Evolutionary conservation across 176 grass and related monocot genomes (phyloP).

Genomic region (Rhipidocladum racemiflorum): DNA sequence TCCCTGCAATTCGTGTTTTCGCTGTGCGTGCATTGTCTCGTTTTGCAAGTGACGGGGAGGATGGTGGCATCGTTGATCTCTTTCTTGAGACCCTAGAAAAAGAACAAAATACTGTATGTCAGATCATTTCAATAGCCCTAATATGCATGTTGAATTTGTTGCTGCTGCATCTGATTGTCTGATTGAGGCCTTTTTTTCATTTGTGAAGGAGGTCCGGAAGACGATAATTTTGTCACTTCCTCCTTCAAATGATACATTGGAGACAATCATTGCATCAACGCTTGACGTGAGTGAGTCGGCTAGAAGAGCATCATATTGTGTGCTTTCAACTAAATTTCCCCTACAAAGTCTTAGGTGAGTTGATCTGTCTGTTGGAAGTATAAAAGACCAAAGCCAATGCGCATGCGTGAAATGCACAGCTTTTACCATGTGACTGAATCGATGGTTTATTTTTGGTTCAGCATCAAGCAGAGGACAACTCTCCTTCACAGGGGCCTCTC

Average conservation of each 20-base stretch:
- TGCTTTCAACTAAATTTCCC: conserved; percentile 81
- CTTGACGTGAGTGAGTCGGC: conserved; percentile 72
- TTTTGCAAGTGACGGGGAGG: conserved; percentile 66
- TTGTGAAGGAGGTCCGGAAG: conserved; percentile 73
- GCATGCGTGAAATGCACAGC: conserved; percentile 1
- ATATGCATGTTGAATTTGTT: not conserved
- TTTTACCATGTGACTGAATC: conserved; percentile 8
- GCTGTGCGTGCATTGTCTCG: conserved; percentile 69
- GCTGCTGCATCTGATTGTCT: conserved; percentile 30
- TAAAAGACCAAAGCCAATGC: not conserved
- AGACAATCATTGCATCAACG: conserved; percentile 59
- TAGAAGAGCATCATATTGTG: conserved; percentile 66
- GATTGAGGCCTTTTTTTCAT: conserved; percentile 16
- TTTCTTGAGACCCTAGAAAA: conserved; percentile 62
- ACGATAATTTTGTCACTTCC: conserved; percentile 70
- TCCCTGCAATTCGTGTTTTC: conserved; percentile 60
- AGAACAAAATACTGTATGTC: conserved; percentile 79
- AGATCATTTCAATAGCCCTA: not conserved
- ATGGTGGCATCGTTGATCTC: conserved; percentile 58
- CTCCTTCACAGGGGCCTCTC: conserved; percentile 83
- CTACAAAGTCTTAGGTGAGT: conserved; percentile 85
- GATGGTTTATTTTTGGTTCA: conserved; percentile 41
- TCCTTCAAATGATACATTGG: conserved; percentile 67
- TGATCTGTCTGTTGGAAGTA: conserved; percentile 7
- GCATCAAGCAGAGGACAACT: conserved; percentile 91